Evolutionary conservation across 176 grass and related monocot species (phyloP), one percentile per base, ranked within the genome.

Genomic region (Carex cristatella): DNA sequence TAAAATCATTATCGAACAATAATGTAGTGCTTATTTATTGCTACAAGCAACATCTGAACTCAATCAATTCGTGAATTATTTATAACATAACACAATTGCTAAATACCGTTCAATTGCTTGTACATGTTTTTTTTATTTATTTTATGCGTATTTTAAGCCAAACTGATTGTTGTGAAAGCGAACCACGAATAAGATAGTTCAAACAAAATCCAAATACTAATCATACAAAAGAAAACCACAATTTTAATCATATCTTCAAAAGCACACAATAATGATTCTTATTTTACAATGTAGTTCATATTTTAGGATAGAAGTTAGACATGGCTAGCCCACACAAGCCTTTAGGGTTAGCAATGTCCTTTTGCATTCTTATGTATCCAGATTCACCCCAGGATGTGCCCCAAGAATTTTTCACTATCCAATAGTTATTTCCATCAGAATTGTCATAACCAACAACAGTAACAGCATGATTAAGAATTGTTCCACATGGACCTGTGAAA

Each of bases 401-500:
- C 94, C 91, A 96, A 51, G 94, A 93, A 75, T 93, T 96, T 81
- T 90, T 93, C 12, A 88, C 85, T 55, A 91, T 90, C 91, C 90
- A 90, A 84, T 90, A 94, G 63, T 91, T 90, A 5, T 49, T 80
- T 12, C 61, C 64, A 37, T 23, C 7, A 3, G 10, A 16, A 15
- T 48, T 76, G 3, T 76, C 88, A 69, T 97, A 97, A 1, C 94
- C 94, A 51, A 97, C 91, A 11, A 90, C 57, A 1, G 88, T 84
- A 69, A 92, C 91, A 15, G 88, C 89, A 63, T 97, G 91, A 87
- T 90, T 97, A 5, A 88, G 57, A 4, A 58, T 62, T 3, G 54
- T 49, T 14, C 61, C 81, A 82, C 94, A 97, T 0, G 91, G 92
- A 42, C 91, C 91, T 13, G 68, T 84, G 79, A 75, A 97, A n/a